Evolutionary conservation across 164 flowering plant genomes (phyloP).

Genomic region (Dillenia turbinata): DNA sequence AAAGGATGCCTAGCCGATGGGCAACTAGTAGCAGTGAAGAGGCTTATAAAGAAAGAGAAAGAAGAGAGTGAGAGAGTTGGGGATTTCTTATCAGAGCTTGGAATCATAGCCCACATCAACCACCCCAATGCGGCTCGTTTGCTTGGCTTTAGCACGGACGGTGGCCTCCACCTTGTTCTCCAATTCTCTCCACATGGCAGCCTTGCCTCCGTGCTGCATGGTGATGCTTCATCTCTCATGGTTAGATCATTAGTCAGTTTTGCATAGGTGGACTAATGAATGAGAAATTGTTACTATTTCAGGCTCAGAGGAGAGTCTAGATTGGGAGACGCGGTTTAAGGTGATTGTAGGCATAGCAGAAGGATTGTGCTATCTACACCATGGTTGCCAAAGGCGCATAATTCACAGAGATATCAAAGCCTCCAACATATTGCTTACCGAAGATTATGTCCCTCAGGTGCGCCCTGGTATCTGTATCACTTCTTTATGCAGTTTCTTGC

Average conservation of each 20-base stretch:
- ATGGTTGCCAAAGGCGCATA: conserved; percentile 73
- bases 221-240: conserved; percentile 21
- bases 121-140: conserved; percentile 82
- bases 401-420: conserved; percentile 98
- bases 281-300: conserved; percentile 16
- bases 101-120: conserved; percentile 85
- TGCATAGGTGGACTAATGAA: conserved; percentile 5
- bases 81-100: conserved; percentile 92
- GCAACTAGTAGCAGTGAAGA: conserved; percentile 78
- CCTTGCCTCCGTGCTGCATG: conserved; percentile 72
- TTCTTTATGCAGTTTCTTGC: background rate
- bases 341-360: conserved; percentile 79
- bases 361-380: conserved; percentile 83
- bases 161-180: conserved; percentile 81
- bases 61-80: conserved; percentile 54
- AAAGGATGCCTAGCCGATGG: conserved; percentile 73
- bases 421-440: conserved; percentile 72
- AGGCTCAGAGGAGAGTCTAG: conserved; percentile 49
- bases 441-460: conserved; percentile 79
- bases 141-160: conserved; percentile 70
- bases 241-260: background rate
- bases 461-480: background rate
- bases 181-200: conserved; percentile 77
- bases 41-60: conserved; percentile 46
- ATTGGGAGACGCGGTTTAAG: conserved; percentile 70